Conservation (phyloP, 2,329 filamentous ascomycete species). For the Ophiostoma sp. region DNA sequence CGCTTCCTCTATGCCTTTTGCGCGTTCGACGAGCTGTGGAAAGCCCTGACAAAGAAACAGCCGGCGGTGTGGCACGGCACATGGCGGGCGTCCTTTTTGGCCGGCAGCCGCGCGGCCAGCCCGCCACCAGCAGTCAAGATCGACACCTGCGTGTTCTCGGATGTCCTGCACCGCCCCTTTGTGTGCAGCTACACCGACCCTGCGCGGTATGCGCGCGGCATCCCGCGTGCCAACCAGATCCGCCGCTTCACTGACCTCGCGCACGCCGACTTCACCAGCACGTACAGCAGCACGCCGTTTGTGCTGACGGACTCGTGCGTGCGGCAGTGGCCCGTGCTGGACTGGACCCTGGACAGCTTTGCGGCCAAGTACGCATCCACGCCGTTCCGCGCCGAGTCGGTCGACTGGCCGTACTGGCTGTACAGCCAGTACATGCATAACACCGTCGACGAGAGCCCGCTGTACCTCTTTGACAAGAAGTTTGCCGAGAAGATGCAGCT, state of each 20-base stretch:
- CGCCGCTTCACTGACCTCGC: constrained; percentile 62
- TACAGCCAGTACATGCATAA: constrained; percentile 79
- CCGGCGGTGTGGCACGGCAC: constrained; percentile 68
- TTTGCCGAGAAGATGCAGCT: constrained; percentile 85
- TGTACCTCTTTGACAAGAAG: constrained; percentile 84
- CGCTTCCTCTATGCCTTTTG: constrained; percentile 83
- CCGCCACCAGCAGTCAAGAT: constrained; percentile 45
- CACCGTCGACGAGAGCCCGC: constrained; percentile 76
- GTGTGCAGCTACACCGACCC: constrained; percentile 75
- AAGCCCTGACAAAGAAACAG: constrained; percentile 47
- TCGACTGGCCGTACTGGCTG: constrained; percentile 81
- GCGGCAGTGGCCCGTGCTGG: constrained; percentile 71
- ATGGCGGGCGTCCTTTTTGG: constrained; percentile 76
- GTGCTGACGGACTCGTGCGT: constrained; percentile 69
- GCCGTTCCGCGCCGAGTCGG: constrained; percentile 81
- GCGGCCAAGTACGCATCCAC: constrained; percentile 58
- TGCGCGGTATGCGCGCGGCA: constrained; percentile 60
- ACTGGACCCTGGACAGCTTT: constrained; percentile 69
- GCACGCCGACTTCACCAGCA: constrained; percentile 64
- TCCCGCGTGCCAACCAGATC: constrained; percentile 70
- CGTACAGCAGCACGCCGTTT: constrained; percentile 78
- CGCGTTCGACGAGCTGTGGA: constrained; percentile 82
- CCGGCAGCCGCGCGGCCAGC: background rate
- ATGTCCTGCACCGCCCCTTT: constrained; percentile 84
- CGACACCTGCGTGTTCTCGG: constrained; percentile 74